Evolutionary conservation across 2,329 filamentous ascomycete genomes (phyloP).

Genomic region (Alternaria arborescens): DNA sequence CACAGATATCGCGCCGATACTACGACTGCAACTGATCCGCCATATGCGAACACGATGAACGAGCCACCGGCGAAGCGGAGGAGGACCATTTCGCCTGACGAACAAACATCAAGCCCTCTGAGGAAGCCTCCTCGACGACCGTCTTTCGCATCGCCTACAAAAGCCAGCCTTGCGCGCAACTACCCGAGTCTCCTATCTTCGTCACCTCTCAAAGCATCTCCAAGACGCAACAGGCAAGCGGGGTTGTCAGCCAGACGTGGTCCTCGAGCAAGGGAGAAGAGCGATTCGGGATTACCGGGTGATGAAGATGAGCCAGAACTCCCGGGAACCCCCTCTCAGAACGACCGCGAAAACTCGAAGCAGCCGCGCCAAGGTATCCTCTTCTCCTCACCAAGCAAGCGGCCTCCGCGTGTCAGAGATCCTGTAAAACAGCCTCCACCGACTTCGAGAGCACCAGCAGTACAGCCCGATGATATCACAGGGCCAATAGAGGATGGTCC

Average conservation of each 20-base stretch:
- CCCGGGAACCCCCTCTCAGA: conserved; percentile 32
- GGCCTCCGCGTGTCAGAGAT: conserved; percentile 31
- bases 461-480: conserved; percentile 21
- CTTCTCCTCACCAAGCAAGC: conserved; percentile 46
- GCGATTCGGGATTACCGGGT: conserved; percentile 3
- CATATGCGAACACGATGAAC: conserved; percentile 32
- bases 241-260: conserved; percentile 18
- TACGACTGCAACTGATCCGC: background rate
- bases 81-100: conserved; percentile 42
- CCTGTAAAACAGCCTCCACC: conserved; percentile 25
- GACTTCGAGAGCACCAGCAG: conserved; percentile 22
- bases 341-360: conserved; percentile 24
- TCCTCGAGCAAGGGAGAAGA: conserved; percentile 14
- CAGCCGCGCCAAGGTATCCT: conserved; percentile 33
- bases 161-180: conserved; percentile 51
- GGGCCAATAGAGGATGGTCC: conserved; percentile 21
- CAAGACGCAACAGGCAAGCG: conserved; percentile 16
- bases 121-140: conserved; percentile 46
- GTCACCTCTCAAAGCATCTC: conserved; percentile 17
- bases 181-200: conserved; percentile 44
- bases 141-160: conserved; percentile 52
- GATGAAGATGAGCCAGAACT: conserved; percentile 27
- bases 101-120: conserved; percentile 35
- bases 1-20: background rate
- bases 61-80: conserved; percentile 47